Conservation (phyloP, 176 grass and related monocot genomes). For the Juncus inflexus region DNA sequence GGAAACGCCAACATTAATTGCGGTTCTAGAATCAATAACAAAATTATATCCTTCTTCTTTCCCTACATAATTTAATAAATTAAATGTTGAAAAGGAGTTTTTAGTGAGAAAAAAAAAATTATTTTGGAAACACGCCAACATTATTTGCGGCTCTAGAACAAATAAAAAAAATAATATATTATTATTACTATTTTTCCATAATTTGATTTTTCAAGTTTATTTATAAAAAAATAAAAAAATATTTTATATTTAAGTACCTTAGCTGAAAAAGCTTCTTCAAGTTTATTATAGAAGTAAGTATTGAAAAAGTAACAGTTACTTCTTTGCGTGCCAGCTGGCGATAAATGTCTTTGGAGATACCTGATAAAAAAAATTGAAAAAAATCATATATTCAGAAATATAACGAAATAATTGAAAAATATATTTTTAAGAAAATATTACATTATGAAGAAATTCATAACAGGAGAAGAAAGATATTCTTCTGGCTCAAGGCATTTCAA, state of each 20-base stretch:
- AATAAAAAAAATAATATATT: no score
- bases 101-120: no score
- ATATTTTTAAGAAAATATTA: constrained; percentile 27
- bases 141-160: no score
- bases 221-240: constrained; percentile 8
- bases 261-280: constrained; percentile 41
- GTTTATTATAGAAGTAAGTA: constrained; percentile 83
- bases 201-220: neutral
- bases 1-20: no score
- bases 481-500: constrained; percentile 77
- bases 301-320: constrained; percentile 69
- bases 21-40: no score
- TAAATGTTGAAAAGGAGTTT: no score
- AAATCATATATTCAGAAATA: neutral
- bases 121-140: no score
- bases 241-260: constrained; percentile 49
- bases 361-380: constrained; percentile 39
- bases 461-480: constrained; percentile 68
- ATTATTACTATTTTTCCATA: no score
- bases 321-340: constrained; percentile 40
- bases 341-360: constrained; percentile 46
- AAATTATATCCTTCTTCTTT: constrained; percentile 24
- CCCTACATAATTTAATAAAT: constrained; percentile 36
- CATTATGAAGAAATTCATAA: constrained; percentile 97
- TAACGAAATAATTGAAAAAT: neutral